Conservation (phyloP, 352 stramenopile genomes). For the Phytophthora hybrid region DNA sequence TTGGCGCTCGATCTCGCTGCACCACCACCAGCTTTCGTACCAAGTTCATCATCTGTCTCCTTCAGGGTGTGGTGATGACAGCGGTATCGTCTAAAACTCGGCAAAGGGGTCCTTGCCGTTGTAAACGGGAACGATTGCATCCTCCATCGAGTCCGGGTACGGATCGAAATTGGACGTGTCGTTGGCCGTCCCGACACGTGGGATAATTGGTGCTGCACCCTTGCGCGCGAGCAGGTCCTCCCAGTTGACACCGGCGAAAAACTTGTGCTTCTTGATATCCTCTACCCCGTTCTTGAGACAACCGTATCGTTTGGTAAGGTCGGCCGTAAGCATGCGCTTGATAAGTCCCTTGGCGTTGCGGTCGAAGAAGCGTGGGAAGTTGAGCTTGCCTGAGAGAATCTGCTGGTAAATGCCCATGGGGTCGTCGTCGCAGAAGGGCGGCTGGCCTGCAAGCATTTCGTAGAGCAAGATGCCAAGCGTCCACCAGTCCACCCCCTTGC, state of each 20-base stretch:
- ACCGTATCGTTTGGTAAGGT: constrained; percentile 97
- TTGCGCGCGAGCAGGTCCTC: constrained; percentile 91
- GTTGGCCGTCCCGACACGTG: constrained; percentile 88
- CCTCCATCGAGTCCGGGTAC: constrained; percentile 94
- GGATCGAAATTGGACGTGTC: constrained; percentile 98
- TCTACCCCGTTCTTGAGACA: constrained; percentile 96
- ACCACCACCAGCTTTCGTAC: constrained; percentile 16
- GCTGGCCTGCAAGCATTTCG: constrained; percentile 97
- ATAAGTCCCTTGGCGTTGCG: constrained; percentile 96
- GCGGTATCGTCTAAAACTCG: constrained; percentile 84
- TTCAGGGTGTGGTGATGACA: constrained; percentile 19
- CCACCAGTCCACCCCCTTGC: constrained; percentile 96
- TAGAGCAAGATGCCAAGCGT: constrained; percentile 97
- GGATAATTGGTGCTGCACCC: constrained; percentile 93
- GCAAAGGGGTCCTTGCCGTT: constrained; percentile 94
- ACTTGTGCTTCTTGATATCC: constrained; percentile 98
- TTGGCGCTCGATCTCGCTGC: constrained; percentile 23
- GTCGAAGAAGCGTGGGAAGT: constrained; percentile 96
- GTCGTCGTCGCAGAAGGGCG: constrained; percentile 96
- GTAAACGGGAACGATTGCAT: constrained; percentile 92
- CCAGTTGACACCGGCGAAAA: constrained; percentile 94
- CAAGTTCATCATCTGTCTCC: constrained; percentile 15
- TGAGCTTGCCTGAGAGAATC: constrained; percentile 95
- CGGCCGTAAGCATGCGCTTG: constrained; percentile 95
- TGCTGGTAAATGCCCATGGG: constrained; percentile 97